Evolutionary conservation across 1,139 yeast genomes (phyloP), one percentile per base, ranked within the genome.

Genomic region (Geotrichum fermentans): DNA sequence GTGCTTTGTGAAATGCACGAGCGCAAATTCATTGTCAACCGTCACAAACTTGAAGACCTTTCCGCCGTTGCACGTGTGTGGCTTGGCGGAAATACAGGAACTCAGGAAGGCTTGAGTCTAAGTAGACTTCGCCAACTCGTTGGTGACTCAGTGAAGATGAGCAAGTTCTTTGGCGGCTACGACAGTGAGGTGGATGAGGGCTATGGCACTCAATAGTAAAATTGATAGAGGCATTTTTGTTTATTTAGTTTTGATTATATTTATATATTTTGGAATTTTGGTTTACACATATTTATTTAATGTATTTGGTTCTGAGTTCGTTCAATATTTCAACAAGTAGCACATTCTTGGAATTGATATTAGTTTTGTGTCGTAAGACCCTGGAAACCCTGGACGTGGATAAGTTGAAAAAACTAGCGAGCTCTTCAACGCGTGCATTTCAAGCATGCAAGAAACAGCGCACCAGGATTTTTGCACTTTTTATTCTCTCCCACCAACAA

Each of bases 51-150:
- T 20, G 52, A 49, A 40, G 51, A 49, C 21, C 52, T 62, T 39
- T 57, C 66, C 8, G 63, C 62, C 2, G 53, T 54, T 14, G 64
- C 64, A 16, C 62, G 71, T 22, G 55, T 67, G 24, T 67, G 71
- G 70, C 58, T 67, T 33, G 71, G 71, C 24, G 62, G 68, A 30
- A 65, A 63, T 32, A 57, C 56, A 28, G 69, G 67, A n/a, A 67
- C 64, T 24, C 50, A 52, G 7, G 60, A 56, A 32, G 68, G 68
- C 5, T 43, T 67, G 16, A 44, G 58, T n/a, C 53, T 65, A 32
- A 56, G 56, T 13, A 51, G 59, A 22, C 58, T 70, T 30, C 51
- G 70, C 24, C 57, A 59, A 39, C 52, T 67, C 22, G 70, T 64
- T 14, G 65, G 65, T 36, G 61, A 63, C 43, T 65, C 65, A 33